Evolutionary conservation across 2,329 filamentous ascomycete genomes (phyloP), one percentile per base, ranked within the genome.

Genomic region (Ambrosiella xylebori): DNA sequence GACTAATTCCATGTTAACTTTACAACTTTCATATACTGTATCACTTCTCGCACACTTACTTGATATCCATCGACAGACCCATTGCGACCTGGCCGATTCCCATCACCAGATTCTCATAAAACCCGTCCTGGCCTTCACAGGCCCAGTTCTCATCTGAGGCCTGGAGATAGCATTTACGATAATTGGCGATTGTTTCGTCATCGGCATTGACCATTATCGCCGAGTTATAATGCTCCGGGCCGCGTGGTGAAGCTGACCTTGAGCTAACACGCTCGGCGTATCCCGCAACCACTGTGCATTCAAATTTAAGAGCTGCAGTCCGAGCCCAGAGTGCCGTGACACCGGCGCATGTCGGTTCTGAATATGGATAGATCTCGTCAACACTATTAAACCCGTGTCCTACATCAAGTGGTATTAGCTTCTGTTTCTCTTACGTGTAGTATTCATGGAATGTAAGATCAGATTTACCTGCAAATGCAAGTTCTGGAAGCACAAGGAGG

Each of bases 381-480:
- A 83, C 68, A 0, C 78, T 82, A 47, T 75, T 73, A 68, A 86
- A 87, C 66, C 85, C 85, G 70, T 86, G 87, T 40, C 84, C 82
- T 77, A 45, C 39, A 50, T 8, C 9, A 53, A 81, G 35, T 54
- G 3, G 9, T 9, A n/a, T 12, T 5, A 13, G 44, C 35, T 53
- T 38, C 40, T 47, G 41, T 7, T 35, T 50, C 17, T 59, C 77
- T 70, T 65, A 80, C 85, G 52, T 77, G 71, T 63, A 79, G 71
- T 62, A 77, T 77, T 51, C 75, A 68, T 1, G 83, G 82, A 1
- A 74, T 77, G 1, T 55, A 57, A 40, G 59, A 7, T 49, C 1
- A 40, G 27, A 45, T 17, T 37, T 47, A 58, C 38, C 45, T 56
- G 54, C 54, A 66, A 87, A 85, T 3, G 83, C 81, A 65, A 87